These are phyloP conservation scores for Nicotiana paniculata DNA, from an alignment of 257 asterid species.

Conservation along the genomic window DNA sequence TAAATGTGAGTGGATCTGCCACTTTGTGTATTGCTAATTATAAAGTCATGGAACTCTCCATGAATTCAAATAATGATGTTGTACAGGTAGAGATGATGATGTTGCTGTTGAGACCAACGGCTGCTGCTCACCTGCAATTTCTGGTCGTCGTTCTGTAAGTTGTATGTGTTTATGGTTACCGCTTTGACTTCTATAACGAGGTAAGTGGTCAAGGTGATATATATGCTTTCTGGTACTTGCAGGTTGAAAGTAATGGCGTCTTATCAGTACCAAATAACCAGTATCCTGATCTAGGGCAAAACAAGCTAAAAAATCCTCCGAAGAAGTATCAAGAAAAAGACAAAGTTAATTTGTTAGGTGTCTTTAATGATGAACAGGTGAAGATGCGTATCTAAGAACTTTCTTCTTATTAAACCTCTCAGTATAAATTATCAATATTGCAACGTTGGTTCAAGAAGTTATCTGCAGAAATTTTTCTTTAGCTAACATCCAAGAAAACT, in stretches of 20 bases:
- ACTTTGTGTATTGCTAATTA: slow-evolving; percentile 1
- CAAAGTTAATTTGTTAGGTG: slow-evolving; percentile 41
- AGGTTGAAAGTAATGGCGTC: slow-evolving; percentile 82
- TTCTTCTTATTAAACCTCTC: background rate
- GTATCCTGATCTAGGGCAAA: slow-evolving; percentile 29
- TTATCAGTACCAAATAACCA: slow-evolving; percentile 40
- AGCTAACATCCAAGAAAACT: slow-evolving; percentile 3
- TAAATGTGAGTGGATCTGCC: slow-evolving; percentile 18
- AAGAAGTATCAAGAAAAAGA: slow-evolving; percentile 41
- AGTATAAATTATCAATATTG: background rate
- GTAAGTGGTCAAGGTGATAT: slow-evolving; percentile 48
- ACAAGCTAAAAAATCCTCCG: slow-evolving; percentile 29
- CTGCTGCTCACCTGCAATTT: slow-evolving; percentile 37
- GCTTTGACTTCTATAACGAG: slow-evolving; percentile 30
- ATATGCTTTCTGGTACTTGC: slow-evolving; percentile 26
- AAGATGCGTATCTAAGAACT: background rate
- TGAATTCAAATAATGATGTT: slow-evolving; percentile 14
- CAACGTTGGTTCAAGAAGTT: background rate
- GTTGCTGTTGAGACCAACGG: slow-evolving; percentile 26
- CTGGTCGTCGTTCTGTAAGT: slow-evolving; percentile 99
- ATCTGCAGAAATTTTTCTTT: background rate
- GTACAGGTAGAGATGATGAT: slow-evolving; percentile 47
- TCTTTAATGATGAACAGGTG: slow-evolving; percentile 77
- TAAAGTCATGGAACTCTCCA: background rate
- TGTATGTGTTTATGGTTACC: slow-evolving; percentile 82